These are phyloP conservation scores for Didymosphaeria variabile DNA, from an alignment of 2,329 filamentous ascomycete genomes.

Conservation along the genomic window DNA sequence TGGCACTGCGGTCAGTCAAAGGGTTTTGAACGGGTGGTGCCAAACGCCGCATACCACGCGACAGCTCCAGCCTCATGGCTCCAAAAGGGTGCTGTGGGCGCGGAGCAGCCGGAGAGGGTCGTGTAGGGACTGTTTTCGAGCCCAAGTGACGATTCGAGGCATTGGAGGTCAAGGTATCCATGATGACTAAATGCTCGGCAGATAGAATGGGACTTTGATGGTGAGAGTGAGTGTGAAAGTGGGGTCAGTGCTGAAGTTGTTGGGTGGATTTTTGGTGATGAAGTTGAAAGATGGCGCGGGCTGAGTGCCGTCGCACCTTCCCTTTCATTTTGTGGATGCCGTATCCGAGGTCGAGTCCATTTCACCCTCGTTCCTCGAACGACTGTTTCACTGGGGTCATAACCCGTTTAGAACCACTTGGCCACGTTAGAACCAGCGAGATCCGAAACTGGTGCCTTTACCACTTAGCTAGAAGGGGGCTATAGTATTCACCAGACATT, in stretches of 20 bases:
- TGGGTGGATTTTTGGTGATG: not conserved
- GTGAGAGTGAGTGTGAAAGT: not conserved
- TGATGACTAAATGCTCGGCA: not conserved
- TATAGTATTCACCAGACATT: too few species aligned
- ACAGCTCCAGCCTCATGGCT: not conserved
- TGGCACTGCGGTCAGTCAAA: too few species aligned
- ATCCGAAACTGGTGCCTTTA: too few species aligned
- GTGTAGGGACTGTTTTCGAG: not conserved
- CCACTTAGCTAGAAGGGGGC: too few species aligned
- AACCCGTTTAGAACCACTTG: too few species aligned
- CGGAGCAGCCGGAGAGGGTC: not conserved
- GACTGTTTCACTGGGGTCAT: too few species aligned
- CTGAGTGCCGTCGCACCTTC: not conserved
- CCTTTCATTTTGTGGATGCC: not conserved
- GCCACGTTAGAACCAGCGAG: too few species aligned
- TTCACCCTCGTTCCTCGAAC: too few species aligned
- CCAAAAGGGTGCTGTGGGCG: not conserved
- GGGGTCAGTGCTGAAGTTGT: not conserved
- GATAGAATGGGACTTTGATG: too few species aligned
- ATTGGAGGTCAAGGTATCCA: not conserved
- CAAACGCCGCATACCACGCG: too few species aligned
- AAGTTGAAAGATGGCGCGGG: not conserved
- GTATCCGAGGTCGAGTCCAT: too few species aligned
- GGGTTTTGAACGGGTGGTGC: too few species aligned
- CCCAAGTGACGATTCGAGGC: not conserved